Evolutionary conservation across 1,139 yeast species (phyloP), one percentile per base, ranked within the genome.

Genomic region (Hansenula sp.): DNA sequence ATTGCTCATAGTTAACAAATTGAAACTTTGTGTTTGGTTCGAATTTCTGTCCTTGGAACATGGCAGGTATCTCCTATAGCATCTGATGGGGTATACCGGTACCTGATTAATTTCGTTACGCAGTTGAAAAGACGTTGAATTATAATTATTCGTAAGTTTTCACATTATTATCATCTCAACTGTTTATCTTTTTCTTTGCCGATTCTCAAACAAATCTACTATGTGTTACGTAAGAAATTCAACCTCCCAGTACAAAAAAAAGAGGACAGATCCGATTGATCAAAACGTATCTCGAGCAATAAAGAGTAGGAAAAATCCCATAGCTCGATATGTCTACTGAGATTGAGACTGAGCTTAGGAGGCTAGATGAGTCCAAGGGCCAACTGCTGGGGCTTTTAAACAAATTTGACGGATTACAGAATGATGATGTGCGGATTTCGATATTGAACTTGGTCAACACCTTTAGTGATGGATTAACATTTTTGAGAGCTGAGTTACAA

Each of bases 381-480:
- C 33, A 41, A 10, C 45, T 56, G 3, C 47, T 48, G 1, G 25
- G 44, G 16, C 40, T 32, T 10, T 42, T 50, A 15, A 33, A 48
- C 36, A 10, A 41, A 29, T 43, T 49, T 31, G 35, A 40, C 1
- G 47, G 43, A 17, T 33, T 48, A 4, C 47, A 46, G 3, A 52
- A 53, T 34, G 52, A 46, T 8, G 35, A 44, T 0, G 24, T 45
- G 5, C 51, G 52, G 36, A 43, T 44, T 6, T 29, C 47, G 12
- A 49, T 57, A 12, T 43, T 51, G 33, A 41, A 43, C 13, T 33
- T 38, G n/a, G 35, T 55, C 15, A 48, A 47, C 36, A 38, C 43
- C 30, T 57, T 46, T 40, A 43, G 46, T 9, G 52, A 52, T 10
- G 31, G 40, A 3, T 42, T 54, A 6, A 33, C 28, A 10, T 52